These are phyloP conservation scores for Penicillium nordicum DNA, from an alignment of 2,329 filamentous ascomycete genomes.

Conservation along the genomic window DNA sequence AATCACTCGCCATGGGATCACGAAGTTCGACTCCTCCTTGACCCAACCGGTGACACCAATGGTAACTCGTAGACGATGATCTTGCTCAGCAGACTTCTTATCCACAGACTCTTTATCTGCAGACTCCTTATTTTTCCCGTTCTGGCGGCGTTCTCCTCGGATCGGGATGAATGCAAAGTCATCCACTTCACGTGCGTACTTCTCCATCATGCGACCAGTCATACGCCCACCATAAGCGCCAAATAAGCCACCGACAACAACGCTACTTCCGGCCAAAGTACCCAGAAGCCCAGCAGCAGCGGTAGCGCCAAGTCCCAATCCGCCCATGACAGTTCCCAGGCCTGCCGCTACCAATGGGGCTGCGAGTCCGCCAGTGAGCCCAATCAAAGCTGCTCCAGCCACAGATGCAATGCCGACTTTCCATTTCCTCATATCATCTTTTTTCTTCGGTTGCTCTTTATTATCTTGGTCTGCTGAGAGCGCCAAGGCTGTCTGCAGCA, in stretches of 20 bases:
- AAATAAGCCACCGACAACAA: conserved; percentile 80
- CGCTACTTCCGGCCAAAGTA: conserved; percentile 71
- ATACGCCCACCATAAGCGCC: conserved; percentile 86
- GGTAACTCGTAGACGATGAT: conserved; percentile 72
- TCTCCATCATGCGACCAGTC: conserved; percentile 80
- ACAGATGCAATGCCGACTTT: conserved; percentile 85
- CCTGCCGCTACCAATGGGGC: conserved; percentile 74
- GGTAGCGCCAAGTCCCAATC: conserved; percentile 68
- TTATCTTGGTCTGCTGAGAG: conserved; percentile 76
- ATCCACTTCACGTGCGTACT: conserved; percentile 79
- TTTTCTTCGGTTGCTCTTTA: conserved; percentile 66
- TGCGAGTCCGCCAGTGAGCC: conserved; percentile 73
- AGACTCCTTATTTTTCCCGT: conserved; percentile 42
- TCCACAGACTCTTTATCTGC: conserved; percentile 45
- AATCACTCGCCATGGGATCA: conserved; percentile 73
- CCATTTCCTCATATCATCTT: conserved; percentile 63
- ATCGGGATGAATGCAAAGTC: conserved; percentile 85
- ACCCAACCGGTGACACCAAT: conserved; percentile 83
- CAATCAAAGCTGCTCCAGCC: conserved; percentile 83
- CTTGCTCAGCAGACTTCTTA: conserved; percentile 44
- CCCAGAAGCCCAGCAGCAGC: conserved; percentile 77
- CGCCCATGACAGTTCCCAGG: conserved; percentile 74
- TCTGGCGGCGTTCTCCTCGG: conserved; percentile 47
- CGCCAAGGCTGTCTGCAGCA: conserved; percentile 71
- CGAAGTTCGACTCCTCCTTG: conserved; percentile 66